Percentiles rank a stretch among this genome's conserved stretches.
These are phyloP conservation scores for Alternaria ventricosa DNA, from an alignment of 2,329 filamentous ascomycete genomes.

Conservation along the genomic window DNA sequence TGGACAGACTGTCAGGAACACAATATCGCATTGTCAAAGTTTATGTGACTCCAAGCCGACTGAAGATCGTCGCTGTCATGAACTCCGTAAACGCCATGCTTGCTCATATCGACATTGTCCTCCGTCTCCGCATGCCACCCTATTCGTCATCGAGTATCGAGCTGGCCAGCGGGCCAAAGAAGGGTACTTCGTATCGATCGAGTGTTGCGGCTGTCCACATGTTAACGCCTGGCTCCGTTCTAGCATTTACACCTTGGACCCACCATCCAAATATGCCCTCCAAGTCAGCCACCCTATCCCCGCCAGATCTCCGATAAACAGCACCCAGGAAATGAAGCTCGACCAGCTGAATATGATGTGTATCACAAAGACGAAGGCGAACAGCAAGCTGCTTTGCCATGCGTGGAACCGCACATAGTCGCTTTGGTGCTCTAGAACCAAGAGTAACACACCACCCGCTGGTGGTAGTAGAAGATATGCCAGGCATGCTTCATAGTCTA, in stretches of 20 bases:
- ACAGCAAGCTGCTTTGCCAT: slow-evolving; percentile 89
- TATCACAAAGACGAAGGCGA: slow-evolving; percentile 71
- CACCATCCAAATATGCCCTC: slow-evolving; percentile 84
- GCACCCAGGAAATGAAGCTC: slow-evolving; percentile 78
- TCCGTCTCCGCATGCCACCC: background rate
- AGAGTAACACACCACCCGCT: slow-evolving; percentile 79
- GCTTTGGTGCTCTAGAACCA: slow-evolving; percentile 90
- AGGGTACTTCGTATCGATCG: slow-evolving; percentile 79
- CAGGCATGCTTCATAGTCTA: slow-evolving; percentile 89
- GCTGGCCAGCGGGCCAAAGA: slow-evolving; percentile 84
- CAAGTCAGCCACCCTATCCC: slow-evolving; percentile 78
- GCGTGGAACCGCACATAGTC: slow-evolving; percentile 98
- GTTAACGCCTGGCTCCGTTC: slow-evolving; percentile 11
- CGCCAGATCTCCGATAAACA: slow-evolving; percentile 77
- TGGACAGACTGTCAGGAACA: background rate
- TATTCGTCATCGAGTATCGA: slow-evolving; percentile 89
- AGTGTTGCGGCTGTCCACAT: slow-evolving; percentile 63
- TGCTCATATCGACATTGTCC: background rate
- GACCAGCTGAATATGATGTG: slow-evolving; percentile 91
- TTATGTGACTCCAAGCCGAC: background rate
- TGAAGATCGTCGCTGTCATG: background rate
- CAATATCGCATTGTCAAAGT: background rate
- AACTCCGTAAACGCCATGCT: slow-evolving; percentile 21
- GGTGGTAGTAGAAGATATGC: slow-evolving; percentile 89
- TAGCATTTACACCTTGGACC: slow-evolving; percentile 38